Evolutionary conservation across 2,329 filamentous ascomycete genomes (phyloP).

Genomic region (Fusarium armeniacum): DNA sequence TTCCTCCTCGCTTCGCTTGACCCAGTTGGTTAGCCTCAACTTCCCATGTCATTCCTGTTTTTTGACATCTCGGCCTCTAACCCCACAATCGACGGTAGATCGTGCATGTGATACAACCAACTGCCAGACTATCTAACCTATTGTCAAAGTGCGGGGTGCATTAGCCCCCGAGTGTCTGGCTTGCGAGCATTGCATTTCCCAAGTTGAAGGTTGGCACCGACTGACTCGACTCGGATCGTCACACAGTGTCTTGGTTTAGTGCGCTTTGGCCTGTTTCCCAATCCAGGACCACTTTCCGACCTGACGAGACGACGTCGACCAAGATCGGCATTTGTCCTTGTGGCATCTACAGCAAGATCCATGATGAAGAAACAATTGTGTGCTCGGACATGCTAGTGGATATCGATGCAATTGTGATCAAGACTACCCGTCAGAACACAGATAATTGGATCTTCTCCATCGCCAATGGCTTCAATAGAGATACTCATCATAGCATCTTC

Average conservation of each 20-base stretch:
- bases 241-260: background rate
- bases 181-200: slow-evolving; percentile 29
- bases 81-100: slow-evolving; percentile 16
- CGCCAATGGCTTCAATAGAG: background rate
- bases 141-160: slow-evolving; percentile 34
- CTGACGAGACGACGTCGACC: slow-evolving; percentile 10
- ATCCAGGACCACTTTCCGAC: slow-evolving; percentile 42
- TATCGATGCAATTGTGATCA: slow-evolving; percentile 2
- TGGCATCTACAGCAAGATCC: background rate
- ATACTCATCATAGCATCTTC: background rate
- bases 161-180: slow-evolving; percentile 27
- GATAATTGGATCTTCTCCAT: slow-evolving; percentile 8
- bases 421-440: slow-evolving; percentile 1
- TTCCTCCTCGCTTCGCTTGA: too few species aligned
- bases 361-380: background rate
- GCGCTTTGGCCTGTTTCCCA: slow-evolving; percentile 16
- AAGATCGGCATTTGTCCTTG: background rate
- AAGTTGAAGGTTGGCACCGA: background rate
- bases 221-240: background rate
- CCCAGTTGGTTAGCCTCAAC: background rate
- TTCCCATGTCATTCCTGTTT: background rate
- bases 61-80: background rate
- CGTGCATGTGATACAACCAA: slow-evolving; percentile 10
- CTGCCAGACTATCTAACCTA: background rate
- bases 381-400: background rate